These are phyloP conservation scores for Aspergillus fijiensis DNA, from an alignment of 2,329 filamentous ascomycete species.

Conservation along the genomic window DNA sequence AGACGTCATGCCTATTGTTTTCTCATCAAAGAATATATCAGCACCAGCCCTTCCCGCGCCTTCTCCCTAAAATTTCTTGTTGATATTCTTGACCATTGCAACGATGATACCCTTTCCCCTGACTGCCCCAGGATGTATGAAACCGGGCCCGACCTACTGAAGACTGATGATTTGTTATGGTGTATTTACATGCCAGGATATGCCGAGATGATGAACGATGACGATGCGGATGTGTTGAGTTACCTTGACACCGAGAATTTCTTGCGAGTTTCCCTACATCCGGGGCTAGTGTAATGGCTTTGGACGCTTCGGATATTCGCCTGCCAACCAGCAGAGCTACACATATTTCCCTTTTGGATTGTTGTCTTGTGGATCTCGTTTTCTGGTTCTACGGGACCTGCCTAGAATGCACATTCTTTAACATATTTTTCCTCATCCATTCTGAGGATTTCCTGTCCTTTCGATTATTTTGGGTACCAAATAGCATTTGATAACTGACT, in stretches of 20 bases:
- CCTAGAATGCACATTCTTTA: too few relatives aligned
- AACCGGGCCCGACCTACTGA: background rate
- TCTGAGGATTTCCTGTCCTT: too few relatives aligned
- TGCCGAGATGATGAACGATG: conserved; percentile 1
- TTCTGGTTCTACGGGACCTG: too few relatives aligned
- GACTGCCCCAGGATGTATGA: background rate
- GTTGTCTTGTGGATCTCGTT: too few relatives aligned
- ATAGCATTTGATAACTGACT: too few relatives aligned
- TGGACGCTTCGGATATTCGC: too few relatives aligned
- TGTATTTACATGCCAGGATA: background rate
- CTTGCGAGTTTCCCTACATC: background rate
- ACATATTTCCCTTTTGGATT: too few relatives aligned
- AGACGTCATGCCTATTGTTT: background rate
- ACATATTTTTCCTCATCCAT: too few relatives aligned
- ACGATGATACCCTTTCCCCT: conserved; percentile 11
- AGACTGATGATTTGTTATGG: conserved; percentile 1
- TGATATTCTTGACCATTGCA: conserved; percentile 1
- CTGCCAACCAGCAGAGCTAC: too few relatives aligned
- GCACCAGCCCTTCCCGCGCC: background rate
- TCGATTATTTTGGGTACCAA: too few relatives aligned
- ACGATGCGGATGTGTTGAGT: background rate
- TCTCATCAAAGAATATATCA: background rate
- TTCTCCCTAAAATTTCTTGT: background rate
- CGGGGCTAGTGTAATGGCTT: too few relatives aligned
- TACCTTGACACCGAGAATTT: background rate